A percentile compares a stretch with the other conserved stretches of the same genome.
These are phyloP conservation scores for Malbranchea cinnamomea DNA, from an alignment of 2,329 filamentous ascomycete genomes.

Conservation along the genomic window DNA sequence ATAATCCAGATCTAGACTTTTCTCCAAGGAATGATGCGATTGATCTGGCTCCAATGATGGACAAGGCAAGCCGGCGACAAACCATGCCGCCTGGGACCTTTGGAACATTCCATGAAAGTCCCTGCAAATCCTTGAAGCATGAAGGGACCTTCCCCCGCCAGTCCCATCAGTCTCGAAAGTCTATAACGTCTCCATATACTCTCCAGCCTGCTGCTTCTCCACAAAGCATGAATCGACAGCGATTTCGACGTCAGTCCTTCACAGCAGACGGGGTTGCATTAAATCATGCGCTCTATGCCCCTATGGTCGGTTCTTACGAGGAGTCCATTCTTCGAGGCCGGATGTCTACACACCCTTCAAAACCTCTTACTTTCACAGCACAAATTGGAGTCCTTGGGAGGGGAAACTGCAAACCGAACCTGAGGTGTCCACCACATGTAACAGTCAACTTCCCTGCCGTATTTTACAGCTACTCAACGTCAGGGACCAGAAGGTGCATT, in stretches of 20 bases:
- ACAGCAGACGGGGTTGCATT: constrained; percentile 60
- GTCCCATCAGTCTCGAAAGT: constrained; percentile 63
- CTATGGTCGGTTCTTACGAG: constrained; percentile 96
- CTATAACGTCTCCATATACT: constrained; percentile 47
- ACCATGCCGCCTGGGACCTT: constrained; percentile 53
- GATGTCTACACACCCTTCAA: constrained; percentile 93
- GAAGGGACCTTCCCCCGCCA: constrained; percentile 54
- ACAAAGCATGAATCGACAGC: constrained; percentile 14
- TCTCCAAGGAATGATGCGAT: constrained; percentile 39
- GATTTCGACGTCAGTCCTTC: constrained; percentile 49
- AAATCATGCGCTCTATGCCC: constrained; percentile 78
- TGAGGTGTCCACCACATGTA: constrained; percentile 80
- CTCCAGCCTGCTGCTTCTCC: constrained; percentile 33
- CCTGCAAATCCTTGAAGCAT: constrained; percentile 33
- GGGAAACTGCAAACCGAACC: constrained; percentile 71
- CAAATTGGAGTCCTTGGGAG: constrained; percentile 88
- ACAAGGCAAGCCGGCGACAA: constrained; percentile 47
- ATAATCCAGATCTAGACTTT: constrained; percentile 61
- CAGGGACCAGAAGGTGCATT: constrained; percentile 46
- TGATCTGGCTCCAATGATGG: constrained; percentile 32
- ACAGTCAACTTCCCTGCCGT: constrained; percentile 85
- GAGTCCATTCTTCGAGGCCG: constrained; percentile 87
- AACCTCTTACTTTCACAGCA: constrained; percentile 80
- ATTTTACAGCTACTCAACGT: constrained; percentile 80
- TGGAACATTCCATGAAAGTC: constrained; percentile 33